Conservation (phyloP, 1,284 basidiomycete genomes). For the Mycena citricolor region DNA sequence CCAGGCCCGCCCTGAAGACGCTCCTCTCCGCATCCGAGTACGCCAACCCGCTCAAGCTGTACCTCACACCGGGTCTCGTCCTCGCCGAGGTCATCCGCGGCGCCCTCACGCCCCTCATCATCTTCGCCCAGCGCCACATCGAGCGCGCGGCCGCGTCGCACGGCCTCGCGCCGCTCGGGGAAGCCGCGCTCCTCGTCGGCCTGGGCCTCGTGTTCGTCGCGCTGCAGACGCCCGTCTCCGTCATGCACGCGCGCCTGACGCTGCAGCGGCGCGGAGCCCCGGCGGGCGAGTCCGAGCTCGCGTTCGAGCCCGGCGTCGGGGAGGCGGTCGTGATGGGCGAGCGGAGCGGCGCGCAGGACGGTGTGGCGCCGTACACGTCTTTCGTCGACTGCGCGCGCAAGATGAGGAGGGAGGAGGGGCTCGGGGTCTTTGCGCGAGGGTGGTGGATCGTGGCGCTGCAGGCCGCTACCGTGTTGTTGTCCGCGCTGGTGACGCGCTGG, state of each 20-base stretch:
- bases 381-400: not conserved
- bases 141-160: not conserved
- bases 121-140: not conserved
- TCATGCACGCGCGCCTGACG: constrained; percentile 12
- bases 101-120: not conserved
- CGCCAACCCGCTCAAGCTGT: constrained; percentile 13
- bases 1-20: constrained; percentile 6
- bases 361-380: not conserved
- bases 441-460: constrained; percentile 6
- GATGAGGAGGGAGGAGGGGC: not conserved
- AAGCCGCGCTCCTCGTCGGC: not conserved
- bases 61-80: constrained; percentile 17
- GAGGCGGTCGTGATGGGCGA: constrained; percentile 1
- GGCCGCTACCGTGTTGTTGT: not conserved
- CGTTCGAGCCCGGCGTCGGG: not conserved
- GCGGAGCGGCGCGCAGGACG: not conserved
- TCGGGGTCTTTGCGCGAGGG: not conserved
- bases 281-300: not conserved
- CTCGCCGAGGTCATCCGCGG: not conserved
- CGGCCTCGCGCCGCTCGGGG: not conserved
- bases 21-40: constrained; percentile 18
- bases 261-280: constrained; percentile 12
- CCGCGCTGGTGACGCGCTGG: too few relatives aligned
- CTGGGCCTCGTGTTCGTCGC: constrained; percentile 2
- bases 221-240: constrained; percentile 10